phyloP scores from a whole-genome alignment of 495 filamentous ascomycete species.

The Penicillium paxilli region DNA sequence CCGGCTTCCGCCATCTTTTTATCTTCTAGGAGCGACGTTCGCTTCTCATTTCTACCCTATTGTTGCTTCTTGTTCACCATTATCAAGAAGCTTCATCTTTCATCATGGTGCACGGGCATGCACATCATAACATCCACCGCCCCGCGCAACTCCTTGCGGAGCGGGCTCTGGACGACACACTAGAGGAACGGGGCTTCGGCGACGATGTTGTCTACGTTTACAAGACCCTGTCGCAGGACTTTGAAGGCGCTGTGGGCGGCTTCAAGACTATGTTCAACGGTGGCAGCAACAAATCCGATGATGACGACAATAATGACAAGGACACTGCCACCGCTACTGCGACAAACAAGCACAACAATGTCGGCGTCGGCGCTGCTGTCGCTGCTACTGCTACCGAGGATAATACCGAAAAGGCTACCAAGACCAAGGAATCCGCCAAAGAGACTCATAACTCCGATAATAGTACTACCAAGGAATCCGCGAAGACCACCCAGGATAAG shows the following conservation, averaged over 20 bases:
- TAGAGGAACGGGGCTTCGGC: constrained; percentile 15
- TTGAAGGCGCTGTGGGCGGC: constrained; percentile 13
- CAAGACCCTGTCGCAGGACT: constrained; percentile 15
- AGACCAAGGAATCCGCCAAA: constrained; percentile 1
- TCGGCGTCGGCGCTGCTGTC: constrained; percentile 24
- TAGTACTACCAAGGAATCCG: not conserved
- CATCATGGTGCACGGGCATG: constrained; percentile 31
- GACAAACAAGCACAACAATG: constrained; percentile 1
- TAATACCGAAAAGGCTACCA: not conserved
- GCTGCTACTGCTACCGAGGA: constrained; percentile 3
- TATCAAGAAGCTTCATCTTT: not conserved
- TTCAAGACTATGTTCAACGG: constrained; percentile 6
- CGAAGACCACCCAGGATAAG: not conserved
- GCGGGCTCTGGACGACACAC: constrained; percentile 12
- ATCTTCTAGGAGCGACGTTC: constrained; percentile 12
- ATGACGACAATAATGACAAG: constrained; percentile 3
- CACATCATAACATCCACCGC: constrained; percentile 23
- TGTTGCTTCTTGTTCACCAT: not conserved
- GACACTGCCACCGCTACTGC: constrained; percentile 4
- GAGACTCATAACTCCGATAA: constrained; percentile 6
- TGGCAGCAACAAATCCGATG: too few species aligned
- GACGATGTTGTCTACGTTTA: constrained; percentile 17
- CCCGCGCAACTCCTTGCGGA: constrained; percentile 8
- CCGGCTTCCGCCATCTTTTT: not conserved
- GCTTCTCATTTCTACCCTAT: constrained; percentile 1